Percentiles rank a stretch among this genome's conserved stretches.
These are phyloP conservation scores for Fusarium mangiferae DNA, from an alignment of 2,329 filamentous ascomycete genomes.

Conservation along the genomic window DNA sequence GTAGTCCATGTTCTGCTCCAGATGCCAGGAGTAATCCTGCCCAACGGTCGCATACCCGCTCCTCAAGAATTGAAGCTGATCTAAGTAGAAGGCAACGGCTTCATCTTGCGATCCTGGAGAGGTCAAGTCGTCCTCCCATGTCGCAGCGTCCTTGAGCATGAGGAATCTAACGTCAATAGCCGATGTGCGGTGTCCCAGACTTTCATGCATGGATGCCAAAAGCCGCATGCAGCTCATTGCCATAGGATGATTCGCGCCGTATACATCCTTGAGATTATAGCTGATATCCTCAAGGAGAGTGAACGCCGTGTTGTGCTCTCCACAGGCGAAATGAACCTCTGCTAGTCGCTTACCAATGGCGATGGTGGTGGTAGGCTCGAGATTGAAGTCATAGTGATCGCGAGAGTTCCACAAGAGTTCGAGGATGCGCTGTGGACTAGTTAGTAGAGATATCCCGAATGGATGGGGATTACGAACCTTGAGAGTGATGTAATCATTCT, in stretches of 20 bases:
- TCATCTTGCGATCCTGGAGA: not conserved
- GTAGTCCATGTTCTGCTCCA: not conserved
- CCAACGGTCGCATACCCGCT: not conserved
- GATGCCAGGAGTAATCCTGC: not conserved
- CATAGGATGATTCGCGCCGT: not conserved
- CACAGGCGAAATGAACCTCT: not conserved
- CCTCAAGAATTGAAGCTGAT: not conserved
- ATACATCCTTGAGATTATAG: not conserved
- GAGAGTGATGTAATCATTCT: not conserved
- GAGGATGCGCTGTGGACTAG: not conserved
- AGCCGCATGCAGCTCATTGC: not conserved
- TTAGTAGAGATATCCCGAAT: too few species aligned
- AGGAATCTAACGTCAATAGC: not conserved
- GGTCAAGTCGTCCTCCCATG: not conserved
- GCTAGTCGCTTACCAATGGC: not conserved
- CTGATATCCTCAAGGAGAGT: not conserved
- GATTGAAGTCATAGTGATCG: not conserved
- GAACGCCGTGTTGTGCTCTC: not conserved
- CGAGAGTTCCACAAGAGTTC: not conserved
- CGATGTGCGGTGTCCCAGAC: not conserved
- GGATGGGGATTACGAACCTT: not conserved
- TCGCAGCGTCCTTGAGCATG: not conserved
- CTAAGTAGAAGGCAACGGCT: not conserved
- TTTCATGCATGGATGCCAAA: not conserved
- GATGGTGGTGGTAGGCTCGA: not conserved